Conservation (phyloP, 768 basidiomycete species). For the Lactarius pseudohatsudake region DNA sequence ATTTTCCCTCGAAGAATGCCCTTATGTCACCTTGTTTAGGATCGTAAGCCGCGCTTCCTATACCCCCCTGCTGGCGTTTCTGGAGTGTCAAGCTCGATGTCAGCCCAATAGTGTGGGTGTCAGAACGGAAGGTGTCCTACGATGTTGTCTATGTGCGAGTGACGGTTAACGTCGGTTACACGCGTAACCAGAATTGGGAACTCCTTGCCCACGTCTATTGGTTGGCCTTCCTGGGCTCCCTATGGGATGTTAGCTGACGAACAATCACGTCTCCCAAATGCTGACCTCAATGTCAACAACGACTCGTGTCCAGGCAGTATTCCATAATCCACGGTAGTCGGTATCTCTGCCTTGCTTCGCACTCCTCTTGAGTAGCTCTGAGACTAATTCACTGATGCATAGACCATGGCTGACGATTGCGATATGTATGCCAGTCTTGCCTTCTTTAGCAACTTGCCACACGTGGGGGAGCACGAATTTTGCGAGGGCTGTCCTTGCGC, state of each 20-base stretch:
- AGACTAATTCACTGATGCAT: conserved; percentile 55
- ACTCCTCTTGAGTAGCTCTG: conserved; percentile 48
- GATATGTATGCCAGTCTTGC: conserved; percentile 47
- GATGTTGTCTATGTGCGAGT: conserved; percentile 55
- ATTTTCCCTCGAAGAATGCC: conserved; percentile 59
- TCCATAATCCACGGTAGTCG: conserved; percentile 53
- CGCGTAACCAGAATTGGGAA: conserved; percentile 42
- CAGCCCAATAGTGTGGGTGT: background rate
- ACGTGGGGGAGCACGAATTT: conserved; percentile 59
- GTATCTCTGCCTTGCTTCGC: conserved; percentile 37
- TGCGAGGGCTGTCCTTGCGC: conserved; percentile 53
- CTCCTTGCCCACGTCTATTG: conserved; percentile 33
- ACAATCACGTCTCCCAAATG: background rate
- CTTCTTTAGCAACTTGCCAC: conserved; percentile 41
- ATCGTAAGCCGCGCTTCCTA: conserved; percentile 69
- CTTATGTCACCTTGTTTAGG: conserved; percentile 74
- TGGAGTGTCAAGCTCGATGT: conserved; percentile 27
- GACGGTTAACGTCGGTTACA: conserved; percentile 53
- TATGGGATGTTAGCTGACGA: conserved; percentile 27
- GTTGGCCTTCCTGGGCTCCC: conserved; percentile 33
- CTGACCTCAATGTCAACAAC: conserved; percentile 50
- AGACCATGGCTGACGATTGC: conserved; percentile 77
- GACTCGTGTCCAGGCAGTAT: conserved; percentile 69
- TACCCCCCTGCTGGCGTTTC: conserved; percentile 74
- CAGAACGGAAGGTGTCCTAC: conserved; percentile 42